Evolutionary conservation across 768 basidiomycete genomes (phyloP).

Genomic region (Tephrocybe sp.): DNA sequence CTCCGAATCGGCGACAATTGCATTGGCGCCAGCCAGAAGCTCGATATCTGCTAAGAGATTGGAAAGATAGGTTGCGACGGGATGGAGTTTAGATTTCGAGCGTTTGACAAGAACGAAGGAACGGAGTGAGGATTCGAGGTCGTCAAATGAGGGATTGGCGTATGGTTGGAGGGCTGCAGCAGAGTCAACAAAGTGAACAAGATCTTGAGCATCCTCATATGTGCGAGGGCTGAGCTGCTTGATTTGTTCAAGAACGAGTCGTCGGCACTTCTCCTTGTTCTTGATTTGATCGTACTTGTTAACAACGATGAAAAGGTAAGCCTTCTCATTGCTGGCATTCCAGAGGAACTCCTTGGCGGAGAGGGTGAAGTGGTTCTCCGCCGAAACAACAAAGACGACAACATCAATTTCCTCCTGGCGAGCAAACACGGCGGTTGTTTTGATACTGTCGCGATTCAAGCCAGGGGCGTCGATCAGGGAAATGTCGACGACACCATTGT

Average conservation of each 20-base stretch:
- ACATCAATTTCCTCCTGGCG: constrained; percentile 99
- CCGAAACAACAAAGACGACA: constrained; percentile 95
- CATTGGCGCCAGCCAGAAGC: constrained; percentile 81
- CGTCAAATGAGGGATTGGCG: constrained; percentile 71
- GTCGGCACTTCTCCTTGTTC: constrained; percentile 91
- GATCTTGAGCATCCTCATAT: constrained; percentile 84
- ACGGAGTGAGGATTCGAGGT: constrained; percentile 85
- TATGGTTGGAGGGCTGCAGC: constrained; percentile 67
- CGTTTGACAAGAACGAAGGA: constrained; percentile 97
- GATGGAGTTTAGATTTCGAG: constrained; percentile 93
- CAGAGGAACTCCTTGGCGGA: constrained; percentile 92
- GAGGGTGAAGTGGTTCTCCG: constrained; percentile 97
- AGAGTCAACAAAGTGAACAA: constrained; percentile 98
- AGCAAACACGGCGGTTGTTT: constrained; percentile 93
- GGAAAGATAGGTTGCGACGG: constrained; percentile 86
- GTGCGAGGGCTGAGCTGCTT: constrained; percentile 89
- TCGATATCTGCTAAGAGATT: constrained; percentile 91
- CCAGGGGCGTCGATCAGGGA: constrained; percentile 98
- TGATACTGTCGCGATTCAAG: constrained; percentile 90
- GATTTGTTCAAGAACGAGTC: constrained; percentile 91
- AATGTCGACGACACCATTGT: constrained; percentile 95
- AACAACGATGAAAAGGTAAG: constrained; percentile 96
- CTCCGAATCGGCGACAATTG: constrained; percentile 81
- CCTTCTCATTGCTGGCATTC: constrained; percentile 95
- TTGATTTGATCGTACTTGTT: constrained; percentile 97